Evolutionary conservation across 2,329 filamentous ascomycete species (phyloP).

Genomic region (Fusarium nelsonii): DNA sequence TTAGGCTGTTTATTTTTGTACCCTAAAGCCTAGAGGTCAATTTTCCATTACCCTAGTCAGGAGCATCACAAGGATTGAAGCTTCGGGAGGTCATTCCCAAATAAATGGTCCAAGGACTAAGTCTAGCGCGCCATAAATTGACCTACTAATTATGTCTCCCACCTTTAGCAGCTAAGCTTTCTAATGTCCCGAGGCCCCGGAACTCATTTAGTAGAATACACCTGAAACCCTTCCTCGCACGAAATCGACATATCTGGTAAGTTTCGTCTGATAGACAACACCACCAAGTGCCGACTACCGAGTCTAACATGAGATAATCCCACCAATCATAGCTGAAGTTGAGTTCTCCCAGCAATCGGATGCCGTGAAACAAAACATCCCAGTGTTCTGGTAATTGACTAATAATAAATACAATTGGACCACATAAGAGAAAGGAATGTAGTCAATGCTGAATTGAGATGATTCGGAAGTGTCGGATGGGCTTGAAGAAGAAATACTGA

Average conservation of each 20-base stretch:
- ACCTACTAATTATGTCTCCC: no score
- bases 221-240: slow-evolving; percentile 30
- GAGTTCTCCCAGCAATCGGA: slow-evolving; percentile 36
- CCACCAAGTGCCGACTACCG: slow-evolving; percentile 36
- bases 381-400: slow-evolving; percentile 11
- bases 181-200: not conserved
- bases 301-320: not conserved
- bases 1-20: no score
- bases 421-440: not conserved
- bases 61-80: no score
- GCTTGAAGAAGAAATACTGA: not conserved
- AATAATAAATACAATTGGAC: slow-evolving; percentile 5
- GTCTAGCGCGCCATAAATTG: no score
- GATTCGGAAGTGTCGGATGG: not conserved
- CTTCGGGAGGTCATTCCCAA: no score
- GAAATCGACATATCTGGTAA: slow-evolving; percentile 26
- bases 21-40: no score
- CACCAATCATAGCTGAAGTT: slow-evolving; percentile 28
- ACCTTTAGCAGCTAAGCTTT: no score
- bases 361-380: not conserved
- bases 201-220: slow-evolving; percentile 12
- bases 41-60: no score
- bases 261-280: not conserved
- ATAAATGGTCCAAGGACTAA: no score
- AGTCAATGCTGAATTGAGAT: not conserved